Evolutionary conservation across 1,284 basidiomycete species (phyloP), one percentile per base, ranked within the genome.

Genomic region (Heterobasidion parviporum): DNA sequence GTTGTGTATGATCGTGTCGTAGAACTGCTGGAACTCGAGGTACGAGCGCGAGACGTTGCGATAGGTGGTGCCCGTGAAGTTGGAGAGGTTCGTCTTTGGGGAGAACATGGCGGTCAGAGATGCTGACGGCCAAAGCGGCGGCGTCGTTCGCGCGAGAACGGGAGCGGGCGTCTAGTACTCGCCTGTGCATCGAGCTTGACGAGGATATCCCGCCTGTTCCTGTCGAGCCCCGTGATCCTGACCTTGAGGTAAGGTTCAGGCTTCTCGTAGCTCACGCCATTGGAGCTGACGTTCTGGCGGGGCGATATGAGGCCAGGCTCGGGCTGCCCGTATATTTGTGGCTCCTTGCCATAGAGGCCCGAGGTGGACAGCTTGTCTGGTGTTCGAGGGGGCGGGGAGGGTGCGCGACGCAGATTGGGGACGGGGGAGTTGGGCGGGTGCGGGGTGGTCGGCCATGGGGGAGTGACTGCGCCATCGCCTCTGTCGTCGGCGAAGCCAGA

Each of bases 181-280:
- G 94, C 94, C 78, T 94, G 92, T 15, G 92, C 92, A 71, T 98
- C 95, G 60, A 97, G 84, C 64, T 92, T 86, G 67, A 98, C 78
- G 63, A 97, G 81, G 55, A 95, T 86, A 66, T 98, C 94, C 65
- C 94, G 82, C 68, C 92, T 80, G 73, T 97, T 97, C 71, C 94
- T 82, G 72, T 98, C 94, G 64, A 98, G 71, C 14, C 86, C 89
- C 10, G 90, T 89, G 59, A 98, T 89, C 65, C 92, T 80, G 50
- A 95, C 89, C 63, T 91, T 80, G 60, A 97, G 77, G 70, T 90
- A 94, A 33, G 89, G 89, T 62, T 88, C 89, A 38, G 72, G 74
- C 70, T 80, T 87, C 72, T 92, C 89, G 60, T 80, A 86, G 59
- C 75, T 82, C 26, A 73, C 68, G 3, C 89, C 89, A 65, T 89